Base-by-base conservation (phyloP, 176 grass and related monocot species). In the Aegilops sharonensis region DNA sequence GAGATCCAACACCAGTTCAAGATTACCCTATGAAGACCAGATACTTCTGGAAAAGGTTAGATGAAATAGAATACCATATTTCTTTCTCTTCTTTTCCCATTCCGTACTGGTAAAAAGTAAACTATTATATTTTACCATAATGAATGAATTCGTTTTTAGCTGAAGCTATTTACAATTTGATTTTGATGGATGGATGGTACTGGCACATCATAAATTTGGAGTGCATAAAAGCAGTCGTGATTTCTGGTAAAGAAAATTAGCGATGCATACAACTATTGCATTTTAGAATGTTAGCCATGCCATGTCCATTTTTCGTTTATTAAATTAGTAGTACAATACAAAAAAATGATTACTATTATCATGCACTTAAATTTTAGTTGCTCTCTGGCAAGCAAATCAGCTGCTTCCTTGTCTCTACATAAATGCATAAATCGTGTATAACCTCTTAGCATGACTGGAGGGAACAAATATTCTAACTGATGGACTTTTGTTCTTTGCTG, bases 21-120 rank as follows among this genome's bases (percentile, higher is more conserved):
- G 83, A 84, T 84, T 95, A 88, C 64, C 93, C 32, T 87, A 87
- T 69, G 88, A 91, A 72, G 90, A 95, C 60, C 93, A 92, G 78
- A 84, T 91, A 15, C 90, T 95, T 72, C 85, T 95, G 64, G 86
- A 95, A 68, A 90, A 86, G 93, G 93, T 95, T 84, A 72, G 73
- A 70, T 5, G 39, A 68, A 83, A 62, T 61, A 4, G 15, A 48
- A 36, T 29, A 34, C 29, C 37, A n/a, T 66, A 61, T 75, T 72
- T 68, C 32, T 23, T 50, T 29, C 18, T 85, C 4, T 15, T 31
- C 27, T 86, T 78, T 72, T 18, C 11, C 8, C 14, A 68, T 64
- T 78, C 31, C 17, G 65, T 86, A 36, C 62, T 84, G 25, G 18
- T 81, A 65, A 13, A 40, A 82, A 27, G 27, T 84, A 23, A 35